These are phyloP conservation scores for Cladophialophora chaetospira DNA, from an alignment of 2,329 filamentous ascomycete species.

Conservation along the genomic window DNA sequence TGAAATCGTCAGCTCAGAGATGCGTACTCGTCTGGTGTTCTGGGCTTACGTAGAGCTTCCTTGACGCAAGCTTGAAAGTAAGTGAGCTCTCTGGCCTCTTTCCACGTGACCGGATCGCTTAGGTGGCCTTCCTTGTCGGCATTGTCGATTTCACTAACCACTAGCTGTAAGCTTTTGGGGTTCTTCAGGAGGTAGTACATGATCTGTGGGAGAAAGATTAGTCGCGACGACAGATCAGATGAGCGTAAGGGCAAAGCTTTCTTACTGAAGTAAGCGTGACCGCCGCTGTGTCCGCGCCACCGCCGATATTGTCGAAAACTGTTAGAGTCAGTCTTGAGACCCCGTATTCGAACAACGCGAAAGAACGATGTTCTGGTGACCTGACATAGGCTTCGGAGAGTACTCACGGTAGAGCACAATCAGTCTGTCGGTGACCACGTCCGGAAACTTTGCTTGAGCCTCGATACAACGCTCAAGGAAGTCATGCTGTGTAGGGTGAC, in stretches of 20 bases:
- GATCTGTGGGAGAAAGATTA: constrained; percentile 1
- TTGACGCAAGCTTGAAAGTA: constrained; percentile 30
- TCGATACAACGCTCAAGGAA: constrained; percentile 22
- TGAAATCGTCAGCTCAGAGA: neutral
- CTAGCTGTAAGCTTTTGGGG: constrained; percentile 13
- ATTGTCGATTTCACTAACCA: constrained; percentile 24
- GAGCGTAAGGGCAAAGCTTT: no score
- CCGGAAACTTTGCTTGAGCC: constrained; percentile 21
- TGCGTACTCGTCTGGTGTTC: no score
- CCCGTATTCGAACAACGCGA: no score
- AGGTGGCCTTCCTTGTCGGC: constrained; percentile 18
- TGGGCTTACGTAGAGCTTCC: constrained; percentile 26
- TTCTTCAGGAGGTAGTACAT: constrained; percentile 53
- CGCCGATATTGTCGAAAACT: constrained; percentile 25
- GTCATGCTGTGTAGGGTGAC: constrained; percentile 11
- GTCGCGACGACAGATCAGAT: neutral
- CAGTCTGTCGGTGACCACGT: constrained; percentile 22
- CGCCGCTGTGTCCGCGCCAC: constrained; percentile 29
- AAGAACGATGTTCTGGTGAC: no score
- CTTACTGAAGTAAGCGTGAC: constrained; percentile 24
- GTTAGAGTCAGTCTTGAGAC: no score
- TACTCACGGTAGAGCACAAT: constrained; percentile 20
- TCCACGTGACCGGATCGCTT: constrained; percentile 20
- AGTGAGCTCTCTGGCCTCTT: constrained; percentile 20
- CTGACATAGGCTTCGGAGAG: no score